A percentile compares a stretch with the other conserved stretches of the same genome.
Evolutionary conservation across 2,329 filamentous ascomycete genomes (phyloP).

Genomic region (Plectosphaerella sp.): DNA sequence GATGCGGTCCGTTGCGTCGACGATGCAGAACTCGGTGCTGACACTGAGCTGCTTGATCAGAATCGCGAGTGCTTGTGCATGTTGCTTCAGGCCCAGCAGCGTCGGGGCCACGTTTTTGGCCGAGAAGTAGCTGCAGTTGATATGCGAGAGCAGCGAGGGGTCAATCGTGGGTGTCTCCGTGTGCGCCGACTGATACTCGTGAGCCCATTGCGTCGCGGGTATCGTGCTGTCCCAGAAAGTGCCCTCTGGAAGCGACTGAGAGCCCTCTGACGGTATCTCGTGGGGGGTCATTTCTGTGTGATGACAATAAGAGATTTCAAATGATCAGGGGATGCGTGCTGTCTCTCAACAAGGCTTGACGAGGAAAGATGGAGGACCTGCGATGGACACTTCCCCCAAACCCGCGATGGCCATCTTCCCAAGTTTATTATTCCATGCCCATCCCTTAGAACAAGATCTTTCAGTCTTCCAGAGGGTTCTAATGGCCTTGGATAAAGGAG

Average conservation of each 20-base stretch:
- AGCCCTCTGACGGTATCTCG: too few species aligned
- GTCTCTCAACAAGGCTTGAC: too few species aligned
- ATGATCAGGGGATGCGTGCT: too few species aligned
- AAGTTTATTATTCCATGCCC: background rate
- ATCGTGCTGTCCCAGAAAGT: background rate
- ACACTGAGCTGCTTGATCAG: constrained; percentile 46
- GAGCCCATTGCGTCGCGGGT: constrained; percentile 8
- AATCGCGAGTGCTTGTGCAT: constrained; percentile 51
- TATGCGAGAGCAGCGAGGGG: constrained; percentile 27
- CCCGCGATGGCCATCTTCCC: background rate
- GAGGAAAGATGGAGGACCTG: too few species aligned
- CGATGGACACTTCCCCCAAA: too few species aligned
- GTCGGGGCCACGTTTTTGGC: constrained; percentile 46
- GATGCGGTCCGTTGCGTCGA: constrained; percentile 14
- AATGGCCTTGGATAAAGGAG: background rate
- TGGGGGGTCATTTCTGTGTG: too few species aligned
- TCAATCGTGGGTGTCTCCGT: constrained; percentile 12
- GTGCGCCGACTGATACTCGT: constrained; percentile 9
- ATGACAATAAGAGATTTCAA: too few species aligned
- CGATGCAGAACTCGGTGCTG: constrained; percentile 21
- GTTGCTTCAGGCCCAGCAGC: constrained; percentile 53
- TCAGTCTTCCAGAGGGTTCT: background rate
- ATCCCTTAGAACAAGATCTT: background rate
- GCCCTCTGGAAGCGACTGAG: too few species aligned
- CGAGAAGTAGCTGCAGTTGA: constrained; percentile 56